phyloP scores from a whole-genome alignment of 1,139 yeast species.

The Candida sojae region DNA sequence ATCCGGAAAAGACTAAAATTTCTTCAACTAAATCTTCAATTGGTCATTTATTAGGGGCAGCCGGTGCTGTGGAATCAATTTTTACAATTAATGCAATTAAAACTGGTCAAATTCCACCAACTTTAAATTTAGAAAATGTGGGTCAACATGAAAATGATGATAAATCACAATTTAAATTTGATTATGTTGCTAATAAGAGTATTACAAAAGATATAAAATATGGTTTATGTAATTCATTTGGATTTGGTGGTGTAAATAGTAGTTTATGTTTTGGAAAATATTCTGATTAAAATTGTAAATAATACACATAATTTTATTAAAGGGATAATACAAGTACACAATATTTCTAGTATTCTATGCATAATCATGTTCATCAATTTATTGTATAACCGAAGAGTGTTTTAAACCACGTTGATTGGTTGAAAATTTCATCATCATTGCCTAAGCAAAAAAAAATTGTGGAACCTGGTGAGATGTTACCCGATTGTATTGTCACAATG shows the following conservation, averaged over 20 bases:
- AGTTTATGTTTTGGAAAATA: constrained; percentile 38
- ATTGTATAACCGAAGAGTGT: background rate
- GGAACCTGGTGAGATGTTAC: background rate
- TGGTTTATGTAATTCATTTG: constrained; percentile 89
- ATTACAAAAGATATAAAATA: constrained; percentile 42
- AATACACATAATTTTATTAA: too few relatives aligned
- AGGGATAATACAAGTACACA: too few relatives aligned
- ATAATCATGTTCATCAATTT: too few relatives aligned
- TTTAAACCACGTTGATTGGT: background rate
- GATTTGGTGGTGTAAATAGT: constrained; percentile 96
- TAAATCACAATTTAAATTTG: constrained; percentile 48
- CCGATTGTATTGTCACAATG: too few relatives aligned
- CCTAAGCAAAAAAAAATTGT: constrained; percentile 1
- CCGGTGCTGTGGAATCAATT: constrained; percentile 91
- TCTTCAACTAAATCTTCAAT: constrained; percentile 90
- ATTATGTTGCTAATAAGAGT: constrained; percentile 59
- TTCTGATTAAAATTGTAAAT: background rate
- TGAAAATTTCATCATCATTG: too few relatives aligned
- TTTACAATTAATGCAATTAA: constrained; percentile 72
- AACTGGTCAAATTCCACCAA: constrained; percentile 69
- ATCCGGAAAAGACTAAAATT: constrained; percentile 41
- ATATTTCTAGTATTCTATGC: too few relatives aligned
- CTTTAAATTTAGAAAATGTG: constrained; percentile 62
- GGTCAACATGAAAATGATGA: constrained; percentile 50
- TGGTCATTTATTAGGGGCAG: constrained; percentile 94